Evolutionary conservation across 129 eudicot genomes (phyloP).

Genomic region (Lactuca sativa): DNA sequence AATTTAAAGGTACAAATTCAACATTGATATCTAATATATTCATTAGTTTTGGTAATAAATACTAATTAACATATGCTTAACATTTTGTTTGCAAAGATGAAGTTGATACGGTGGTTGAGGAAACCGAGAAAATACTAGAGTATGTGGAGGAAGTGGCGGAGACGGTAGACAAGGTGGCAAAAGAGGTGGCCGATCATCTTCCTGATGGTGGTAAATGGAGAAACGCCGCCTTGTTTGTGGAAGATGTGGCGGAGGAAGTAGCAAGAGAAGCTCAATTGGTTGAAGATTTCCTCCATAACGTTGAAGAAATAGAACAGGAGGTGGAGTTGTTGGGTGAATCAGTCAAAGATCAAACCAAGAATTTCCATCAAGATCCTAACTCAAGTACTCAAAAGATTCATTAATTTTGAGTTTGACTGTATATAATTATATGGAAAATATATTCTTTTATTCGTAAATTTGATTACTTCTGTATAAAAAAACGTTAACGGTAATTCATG

Average conservation of each 20-base stretch:
- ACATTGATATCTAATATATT: background rate
- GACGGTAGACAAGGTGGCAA: slow-evolving; percentile 46
- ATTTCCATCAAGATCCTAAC: slow-evolving; percentile 8
- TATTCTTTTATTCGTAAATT: background rate
- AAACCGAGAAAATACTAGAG: slow-evolving; percentile 34
- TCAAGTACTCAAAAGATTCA: background rate
- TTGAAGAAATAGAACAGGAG: slow-evolving; percentile 41
- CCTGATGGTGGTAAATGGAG: slow-evolving; percentile 42
- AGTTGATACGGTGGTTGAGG: slow-evolving; percentile 19
- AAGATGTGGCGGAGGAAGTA: slow-evolving; percentile 39
- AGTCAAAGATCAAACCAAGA: slow-evolving; percentile 13
- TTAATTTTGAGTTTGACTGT: background rate
- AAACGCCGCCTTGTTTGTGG: slow-evolving; percentile 24
- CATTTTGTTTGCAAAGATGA: slow-evolving; percentile 6
- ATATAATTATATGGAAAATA: background rate
- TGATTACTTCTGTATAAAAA: background rate
- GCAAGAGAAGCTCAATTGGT: slow-evolving; percentile 38
- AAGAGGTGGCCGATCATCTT: slow-evolving; percentile 40
- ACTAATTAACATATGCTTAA: background rate
- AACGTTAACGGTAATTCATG: background rate
- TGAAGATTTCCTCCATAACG: slow-evolving; percentile 46
- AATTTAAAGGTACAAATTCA: slow-evolving; percentile 32
- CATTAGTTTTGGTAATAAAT: background rate
- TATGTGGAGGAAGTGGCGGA: slow-evolving; percentile 40
- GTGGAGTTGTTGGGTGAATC: slow-evolving; percentile 28